These are phyloP conservation scores for Exsudoporus frostii DNA, from an alignment of 768 basidiomycete genomes.

Conservation along the genomic window DNA sequence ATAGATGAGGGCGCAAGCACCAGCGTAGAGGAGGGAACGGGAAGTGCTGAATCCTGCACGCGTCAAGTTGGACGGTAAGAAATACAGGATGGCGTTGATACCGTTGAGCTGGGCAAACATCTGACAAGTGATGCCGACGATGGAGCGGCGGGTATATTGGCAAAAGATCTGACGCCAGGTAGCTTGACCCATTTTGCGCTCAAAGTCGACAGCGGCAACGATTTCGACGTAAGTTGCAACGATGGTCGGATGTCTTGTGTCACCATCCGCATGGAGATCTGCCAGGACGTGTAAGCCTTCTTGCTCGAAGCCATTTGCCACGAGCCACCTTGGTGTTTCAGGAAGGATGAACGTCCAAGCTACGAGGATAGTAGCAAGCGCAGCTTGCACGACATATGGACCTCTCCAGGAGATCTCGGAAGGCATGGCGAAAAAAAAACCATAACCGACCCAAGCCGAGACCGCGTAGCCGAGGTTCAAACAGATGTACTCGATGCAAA, in stretches of 20 bases:
- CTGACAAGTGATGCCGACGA: constrained; percentile 54
- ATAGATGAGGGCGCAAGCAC: constrained; percentile 46
- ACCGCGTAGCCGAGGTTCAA: constrained; percentile 49
- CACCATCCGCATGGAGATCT: constrained; percentile 54
- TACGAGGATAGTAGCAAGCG: constrained; percentile 45
- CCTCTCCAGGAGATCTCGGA: constrained; percentile 54
- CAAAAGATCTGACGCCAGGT: constrained; percentile 50
- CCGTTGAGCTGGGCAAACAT: constrained; percentile 56
- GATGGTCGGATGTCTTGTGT: constrained; percentile 41
- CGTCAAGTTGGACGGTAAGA: constrained; percentile 50
- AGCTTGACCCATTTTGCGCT: constrained; percentile 38
- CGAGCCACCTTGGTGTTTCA: constrained; percentile 53
- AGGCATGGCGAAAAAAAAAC: constrained; percentile 45
- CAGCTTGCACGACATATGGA: constrained; percentile 52
- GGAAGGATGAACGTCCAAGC: constrained; percentile 48
- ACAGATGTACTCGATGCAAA: constrained; percentile 52
- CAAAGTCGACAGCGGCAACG: constrained; percentile 37
- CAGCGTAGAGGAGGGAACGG: constrained; percentile 44
- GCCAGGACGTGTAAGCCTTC: constrained; percentile 53
- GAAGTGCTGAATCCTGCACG: constrained; percentile 47
- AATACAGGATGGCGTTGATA: constrained; percentile 57
- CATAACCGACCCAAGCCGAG: constrained; percentile 49
- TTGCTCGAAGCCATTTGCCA: constrained; percentile 48
- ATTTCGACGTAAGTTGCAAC: constrained; percentile 45
- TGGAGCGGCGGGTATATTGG: constrained; percentile 46